Percentiles rank a stretch among this genome's conserved stretches.
phyloP scores from a whole-genome alignment of 352 stramenopile genomes.

The Globisporangium spinosum region DNA sequence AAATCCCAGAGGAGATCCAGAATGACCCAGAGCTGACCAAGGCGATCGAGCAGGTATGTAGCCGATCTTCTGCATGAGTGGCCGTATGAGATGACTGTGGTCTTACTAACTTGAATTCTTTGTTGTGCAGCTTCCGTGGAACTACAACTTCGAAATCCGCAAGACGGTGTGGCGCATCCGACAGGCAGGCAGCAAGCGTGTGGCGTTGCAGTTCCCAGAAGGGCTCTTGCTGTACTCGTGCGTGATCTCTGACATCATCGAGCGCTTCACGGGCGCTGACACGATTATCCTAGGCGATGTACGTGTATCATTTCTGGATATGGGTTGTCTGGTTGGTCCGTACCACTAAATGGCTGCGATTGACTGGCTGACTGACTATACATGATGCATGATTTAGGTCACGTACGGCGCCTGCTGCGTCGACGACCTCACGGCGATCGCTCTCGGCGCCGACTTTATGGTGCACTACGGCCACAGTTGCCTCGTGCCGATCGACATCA shows the following conservation, averaged over 20 bases:
- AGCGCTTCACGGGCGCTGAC: conserved; percentile 90
- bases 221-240: conserved; percentile 97
- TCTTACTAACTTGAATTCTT: neutral
- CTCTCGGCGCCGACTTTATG: conserved; percentile 95
- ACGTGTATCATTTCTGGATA: conserved; percentile 16
- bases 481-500: conserved; percentile 96
- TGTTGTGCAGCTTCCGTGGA: conserved; percentile 84
- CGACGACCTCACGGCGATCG: conserved; percentile 96
- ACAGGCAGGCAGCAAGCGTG: conserved; percentile 81
- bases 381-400: conserved; percentile 33
- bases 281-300: conserved; percentile 97
- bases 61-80: neutral
- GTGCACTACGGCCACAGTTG: conserved; percentile 99
- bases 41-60: conserved; percentile 82
- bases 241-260: conserved; percentile 97
- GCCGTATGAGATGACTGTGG: neutral
- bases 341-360: neutral
- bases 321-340: neutral
- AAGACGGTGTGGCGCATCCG: conserved; percentile 97
- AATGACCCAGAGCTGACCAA: conserved; percentile 86
- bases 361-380: neutral
- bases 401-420: conserved; percentile 99
- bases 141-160: conserved; percentile 98
- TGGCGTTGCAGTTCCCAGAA: conserved; percentile 99
- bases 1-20: conserved; percentile 90